phyloP scores from a whole-genome alignment of 371 early-diverging fungal genomes.

The Sporodiniella umbellata region DNA sequence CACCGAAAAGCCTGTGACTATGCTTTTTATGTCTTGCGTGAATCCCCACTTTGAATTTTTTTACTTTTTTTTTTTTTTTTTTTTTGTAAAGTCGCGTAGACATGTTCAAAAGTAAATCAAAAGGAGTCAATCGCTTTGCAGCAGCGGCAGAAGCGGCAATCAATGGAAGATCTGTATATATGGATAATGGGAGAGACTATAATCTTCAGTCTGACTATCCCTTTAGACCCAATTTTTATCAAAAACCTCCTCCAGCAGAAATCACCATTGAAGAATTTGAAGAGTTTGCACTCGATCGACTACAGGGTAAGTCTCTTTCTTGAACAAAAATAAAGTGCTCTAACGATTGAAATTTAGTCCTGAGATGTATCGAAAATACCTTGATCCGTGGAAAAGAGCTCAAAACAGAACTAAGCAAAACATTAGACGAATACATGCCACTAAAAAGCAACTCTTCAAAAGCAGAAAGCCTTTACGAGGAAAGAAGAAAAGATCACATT shows the following conservation, averaged over 20 bases:
- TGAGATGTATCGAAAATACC: slow-evolving; percentile 83
- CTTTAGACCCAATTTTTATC: slow-evolving; percentile 78
- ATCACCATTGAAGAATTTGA: slow-evolving; percentile 93
- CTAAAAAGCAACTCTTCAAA: slow-evolving; percentile 49
- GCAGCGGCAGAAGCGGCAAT: slow-evolving; percentile 13
- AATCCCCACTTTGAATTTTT: slow-evolving; percentile 4
- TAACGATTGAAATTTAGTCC: too few relatives aligned
- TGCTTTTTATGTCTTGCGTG: background rate
- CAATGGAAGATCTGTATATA: slow-evolving; percentile 7
- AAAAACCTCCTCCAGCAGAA: slow-evolving; percentile 68
- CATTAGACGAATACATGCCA: slow-evolving; percentile 67
- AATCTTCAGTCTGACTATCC: slow-evolving; percentile 54
- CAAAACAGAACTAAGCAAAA: slow-evolving; percentile 51
- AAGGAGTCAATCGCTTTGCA: slow-evolving; percentile 24
- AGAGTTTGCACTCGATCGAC: slow-evolving; percentile 85
- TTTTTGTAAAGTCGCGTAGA: background rate
- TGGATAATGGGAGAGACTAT: slow-evolving; percentile 8
- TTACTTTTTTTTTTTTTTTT: slow-evolving; percentile 4
- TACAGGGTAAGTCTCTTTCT: slow-evolving; percentile 58
- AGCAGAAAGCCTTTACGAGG: slow-evolving; percentile 46
- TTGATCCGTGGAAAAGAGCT: slow-evolving; percentile 71
- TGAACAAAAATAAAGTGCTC: background rate
- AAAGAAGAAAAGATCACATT: slow-evolving; percentile 90
- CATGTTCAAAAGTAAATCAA: slow-evolving; percentile 20
- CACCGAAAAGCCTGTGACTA: background rate